Evolutionary conservation across 208 protist genomes (phyloP).

Genomic region (Trypanosoma avium): DNA sequence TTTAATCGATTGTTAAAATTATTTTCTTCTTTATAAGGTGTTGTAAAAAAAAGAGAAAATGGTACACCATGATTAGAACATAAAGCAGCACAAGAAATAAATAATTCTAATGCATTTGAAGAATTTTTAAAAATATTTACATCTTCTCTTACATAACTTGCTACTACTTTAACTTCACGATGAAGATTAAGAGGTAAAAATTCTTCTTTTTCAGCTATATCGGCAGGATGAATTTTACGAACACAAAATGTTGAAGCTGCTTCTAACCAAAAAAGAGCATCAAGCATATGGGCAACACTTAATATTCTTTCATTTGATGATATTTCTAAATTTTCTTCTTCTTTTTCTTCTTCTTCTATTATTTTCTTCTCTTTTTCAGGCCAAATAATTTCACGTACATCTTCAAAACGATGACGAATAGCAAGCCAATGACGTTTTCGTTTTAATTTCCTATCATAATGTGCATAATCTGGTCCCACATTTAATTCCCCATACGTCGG

Average conservation of each 20-base stretch:
- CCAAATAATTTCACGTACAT: constrained; percentile 78
- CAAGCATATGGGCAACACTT: constrained; percentile 55
- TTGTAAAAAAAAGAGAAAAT: constrained; percentile 43
- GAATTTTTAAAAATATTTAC: constrained; percentile 2
- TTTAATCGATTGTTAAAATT: neutral
- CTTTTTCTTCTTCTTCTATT: too few relatives aligned
- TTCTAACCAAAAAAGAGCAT: constrained; percentile 74
- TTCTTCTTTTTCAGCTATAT: constrained; percentile 37
- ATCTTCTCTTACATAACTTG: constrained; percentile 24
- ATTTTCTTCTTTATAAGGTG: too few relatives aligned
- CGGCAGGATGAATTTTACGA: constrained; percentile 61
- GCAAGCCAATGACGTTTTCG: constrained; percentile 78
- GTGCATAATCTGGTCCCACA: constrained; percentile 82
- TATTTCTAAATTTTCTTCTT: too few relatives aligned
- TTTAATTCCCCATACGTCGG: constrained; percentile 71
- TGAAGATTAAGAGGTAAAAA: constrained; percentile 65
- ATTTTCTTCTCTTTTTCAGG: constrained; percentile 24
- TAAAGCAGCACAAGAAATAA: constrained; percentile 61
- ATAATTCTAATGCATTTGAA: constrained; percentile 33
- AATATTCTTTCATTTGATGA: constrained; percentile 23
- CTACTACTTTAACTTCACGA: constrained; percentile 61
- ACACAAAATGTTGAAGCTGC: constrained; percentile 82
- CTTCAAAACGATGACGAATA: constrained; percentile 72
- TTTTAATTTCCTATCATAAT: constrained; percentile 75
- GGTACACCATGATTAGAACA: constrained; percentile 67